Percentiles rank a stretch among this genome's conserved stretches.
Evolutionary conservation across 208 protist species (phyloP).

Genomic region (Leishmania aethiopica): DNA sequence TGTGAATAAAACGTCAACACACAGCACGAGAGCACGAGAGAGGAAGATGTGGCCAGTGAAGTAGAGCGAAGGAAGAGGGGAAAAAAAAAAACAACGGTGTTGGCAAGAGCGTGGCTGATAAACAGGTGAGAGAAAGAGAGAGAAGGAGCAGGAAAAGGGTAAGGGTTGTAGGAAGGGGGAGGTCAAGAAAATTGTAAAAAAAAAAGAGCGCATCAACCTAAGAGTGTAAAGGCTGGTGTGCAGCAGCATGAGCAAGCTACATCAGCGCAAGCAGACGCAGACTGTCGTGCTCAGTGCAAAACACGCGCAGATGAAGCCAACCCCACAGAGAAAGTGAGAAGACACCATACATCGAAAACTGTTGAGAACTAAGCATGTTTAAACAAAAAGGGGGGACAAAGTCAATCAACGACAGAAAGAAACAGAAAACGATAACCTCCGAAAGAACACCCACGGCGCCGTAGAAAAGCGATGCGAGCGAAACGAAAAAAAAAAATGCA

Average conservation of each 20-base stretch:
- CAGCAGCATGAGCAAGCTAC: too few species aligned
- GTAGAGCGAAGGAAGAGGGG: background rate
- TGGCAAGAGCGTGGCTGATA: background rate
- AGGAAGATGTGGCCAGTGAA: background rate
- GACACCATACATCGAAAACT: background rate
- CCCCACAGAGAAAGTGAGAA: background rate
- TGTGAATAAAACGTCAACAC: background rate
- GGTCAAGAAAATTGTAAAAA: background rate
- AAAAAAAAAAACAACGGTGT: background rate
- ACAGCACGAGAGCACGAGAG: background rate
- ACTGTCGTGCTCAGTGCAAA: background rate
- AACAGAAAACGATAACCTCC: background rate
- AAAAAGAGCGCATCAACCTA: background rate
- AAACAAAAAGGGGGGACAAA: background rate
- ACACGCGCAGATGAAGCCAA: background rate
- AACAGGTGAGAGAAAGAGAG: background rate
- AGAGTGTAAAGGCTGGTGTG: background rate
- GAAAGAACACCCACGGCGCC: background rate
- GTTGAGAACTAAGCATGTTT: background rate
- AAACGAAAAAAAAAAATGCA: slow-evolving; percentile 1
- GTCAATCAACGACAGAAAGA: background rate
- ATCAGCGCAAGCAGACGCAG: background rate
- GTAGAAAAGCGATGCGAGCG: background rate
- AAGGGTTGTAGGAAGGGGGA: background rate
- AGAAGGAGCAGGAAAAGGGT: background rate